Evolutionary conservation across 805 yeast genomes (phyloP), one percentile per base, ranked within the genome.

Genomic region (Pichia deserticola): DNA sequence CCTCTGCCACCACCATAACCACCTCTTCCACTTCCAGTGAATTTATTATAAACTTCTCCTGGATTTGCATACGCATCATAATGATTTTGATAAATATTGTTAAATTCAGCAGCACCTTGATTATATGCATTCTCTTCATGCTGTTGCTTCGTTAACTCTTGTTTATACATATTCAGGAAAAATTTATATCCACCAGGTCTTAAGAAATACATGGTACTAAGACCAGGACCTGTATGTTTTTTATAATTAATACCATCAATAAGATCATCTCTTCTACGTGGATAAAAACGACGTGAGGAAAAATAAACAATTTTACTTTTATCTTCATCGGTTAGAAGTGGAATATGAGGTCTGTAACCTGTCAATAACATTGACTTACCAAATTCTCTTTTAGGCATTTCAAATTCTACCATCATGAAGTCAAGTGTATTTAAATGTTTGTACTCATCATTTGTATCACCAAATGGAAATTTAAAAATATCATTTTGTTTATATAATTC

Each of bases 301-400:
- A 79, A 80, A 57, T 80, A 76, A 34, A 74, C 59, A 12, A 88
- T 71, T 10, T 75, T 68, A 54, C 84, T 88, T 49, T 74, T 77
- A 58, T 90, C 97, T 44, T 82, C 84, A 38, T 77, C 78, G 5
- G 80, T 79, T 42, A 92, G 69, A 7, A 82, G 82, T 20, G 74
- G 72, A 36, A 69, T 68, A 51, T 81, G 84, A 5, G 89, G 76
- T 52, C 81, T 79, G 60, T 72, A 88, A 0, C 97, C 97, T 42
- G 82, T 85, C 54, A 92, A 65, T 27, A 92, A 70, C 85, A 93
- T 86, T 1, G 95, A 84, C 62, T 92, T 93, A 34, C 89, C 84
- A 3, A 67, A 72, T 37, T 69, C 70, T 51, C 75, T 71, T 3
- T 73, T 68, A 4, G 96, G 92, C 76, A 83, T 76, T 41, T 71